Conservation (phyloP, 192 early-diverging fungal species). For the Spizellomyces punctatus region DNA sequence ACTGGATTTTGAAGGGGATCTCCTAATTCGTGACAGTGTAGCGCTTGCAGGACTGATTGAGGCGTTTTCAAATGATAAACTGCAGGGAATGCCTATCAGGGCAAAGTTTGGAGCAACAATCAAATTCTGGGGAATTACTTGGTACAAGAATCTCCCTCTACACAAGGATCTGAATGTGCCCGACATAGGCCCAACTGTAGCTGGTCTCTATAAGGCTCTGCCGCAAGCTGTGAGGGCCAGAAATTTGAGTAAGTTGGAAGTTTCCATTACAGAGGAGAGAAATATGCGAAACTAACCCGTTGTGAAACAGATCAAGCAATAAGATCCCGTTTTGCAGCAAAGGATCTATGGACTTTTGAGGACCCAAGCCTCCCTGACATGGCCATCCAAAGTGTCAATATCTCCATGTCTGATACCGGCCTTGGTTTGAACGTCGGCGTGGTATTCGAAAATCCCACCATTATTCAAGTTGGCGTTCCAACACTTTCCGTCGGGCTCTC, state of each 20-base stretch:
- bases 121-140: conserved; percentile 39
- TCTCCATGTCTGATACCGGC: conserved; percentile 36
- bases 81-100: neutral
- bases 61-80: neutral
- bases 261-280: too few relatives aligned
- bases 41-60: neutral
- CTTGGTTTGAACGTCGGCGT: conserved; percentile 22
- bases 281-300: too few relatives aligned
- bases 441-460: conserved; percentile 40
- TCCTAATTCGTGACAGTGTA: neutral
- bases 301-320: neutral
- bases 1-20: conserved; percentile 6
- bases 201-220: conserved; percentile 6
- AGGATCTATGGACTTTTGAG: conserved; percentile 19
- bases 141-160: conserved; percentile 41
- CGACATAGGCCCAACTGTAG: neutral
- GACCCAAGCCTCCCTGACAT: conserved; percentile 22
- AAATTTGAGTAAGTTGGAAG: conserved; percentile 26
- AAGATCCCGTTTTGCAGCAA: neutral
- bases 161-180: conserved; percentile 29
- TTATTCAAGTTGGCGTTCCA: conserved; percentile 29
- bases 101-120: conserved; percentile 23
- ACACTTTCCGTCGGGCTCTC: conserved; percentile 28
- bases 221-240: conserved; percentile 5
- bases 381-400: conserved; percentile 23